Percentiles rank a stretch among this genome's conserved stretches.
phyloP scores from a whole-genome alignment of 139 green algal species.

The Yamagishiella unicocca region DNA sequence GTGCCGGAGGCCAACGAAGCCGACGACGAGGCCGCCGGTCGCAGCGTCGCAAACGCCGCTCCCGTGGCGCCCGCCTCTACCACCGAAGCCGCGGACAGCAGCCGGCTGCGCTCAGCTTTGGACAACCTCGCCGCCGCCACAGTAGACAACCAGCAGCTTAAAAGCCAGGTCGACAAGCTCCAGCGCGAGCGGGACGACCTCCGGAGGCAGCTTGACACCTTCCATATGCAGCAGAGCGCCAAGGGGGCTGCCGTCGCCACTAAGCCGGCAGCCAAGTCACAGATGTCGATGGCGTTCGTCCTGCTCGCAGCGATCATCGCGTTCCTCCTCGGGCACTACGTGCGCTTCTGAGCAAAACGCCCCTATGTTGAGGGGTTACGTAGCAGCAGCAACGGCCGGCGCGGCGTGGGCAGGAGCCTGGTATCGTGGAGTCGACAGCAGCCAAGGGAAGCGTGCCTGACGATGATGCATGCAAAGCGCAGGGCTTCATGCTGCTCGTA shows the following conservation, averaged over 20 bases:
- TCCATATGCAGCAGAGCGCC: conserved; percentile 19
- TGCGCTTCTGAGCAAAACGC: conserved; percentile 37
- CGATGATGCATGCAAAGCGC: too few relatives aligned
- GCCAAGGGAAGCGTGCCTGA: too few relatives aligned
- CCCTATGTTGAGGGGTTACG: too few relatives aligned
- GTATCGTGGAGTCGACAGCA: too few relatives aligned
- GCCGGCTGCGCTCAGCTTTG: conserved; percentile 10
- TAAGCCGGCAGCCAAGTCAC: not conserved
- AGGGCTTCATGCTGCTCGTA: too few relatives aligned
- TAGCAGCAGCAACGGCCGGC: too few relatives aligned
- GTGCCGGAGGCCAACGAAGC: conserved; percentile 62
- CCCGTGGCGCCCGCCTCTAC: not conserved
- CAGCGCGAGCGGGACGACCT: conserved; percentile 54
- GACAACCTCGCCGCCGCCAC: conserved; percentile 15
- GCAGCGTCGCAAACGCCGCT: not conserved
- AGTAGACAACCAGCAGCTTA: conserved; percentile 44
- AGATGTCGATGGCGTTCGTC: conserved; percentile 36
- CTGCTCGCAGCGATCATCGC: conserved; percentile 55
- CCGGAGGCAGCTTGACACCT: conserved; percentile 46
- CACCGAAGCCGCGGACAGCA: not conserved
- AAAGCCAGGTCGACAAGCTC: conserved; percentile 31
- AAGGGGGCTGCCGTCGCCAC: not conserved
- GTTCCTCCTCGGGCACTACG: conserved; percentile 60
- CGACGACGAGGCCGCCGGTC: conserved; percentile 12
- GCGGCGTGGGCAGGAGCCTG: too few relatives aligned